Evolutionary conservation across 441 rosid species (phyloP).

Genomic region (Manihot esculenta): DNA sequence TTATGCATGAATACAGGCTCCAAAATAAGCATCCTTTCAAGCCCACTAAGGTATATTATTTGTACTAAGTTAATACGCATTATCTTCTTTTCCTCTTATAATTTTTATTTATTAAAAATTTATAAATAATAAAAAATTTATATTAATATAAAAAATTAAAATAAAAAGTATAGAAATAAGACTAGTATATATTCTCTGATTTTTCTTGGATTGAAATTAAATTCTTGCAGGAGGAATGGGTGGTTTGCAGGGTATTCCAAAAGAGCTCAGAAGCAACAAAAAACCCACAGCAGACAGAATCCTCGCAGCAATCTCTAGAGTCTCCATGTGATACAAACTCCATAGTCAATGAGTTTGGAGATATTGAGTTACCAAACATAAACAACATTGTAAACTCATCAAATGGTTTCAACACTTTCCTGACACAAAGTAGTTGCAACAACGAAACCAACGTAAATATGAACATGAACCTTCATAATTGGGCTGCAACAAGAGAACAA

Average conservation of each 20-base stretch:
- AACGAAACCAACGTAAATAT: conserved; percentile 21
- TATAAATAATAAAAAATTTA: no score
- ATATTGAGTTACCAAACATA: conserved; percentile 57
- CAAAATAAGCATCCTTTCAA: conserved; percentile 53
- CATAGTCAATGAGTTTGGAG: conserved; percentile 64
- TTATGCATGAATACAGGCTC: conserved; percentile 92
- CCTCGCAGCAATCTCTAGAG: conserved; percentile 60
- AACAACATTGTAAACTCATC: conserved; percentile 38
- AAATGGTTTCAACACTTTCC: conserved; percentile 5
- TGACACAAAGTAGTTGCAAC: neutral
- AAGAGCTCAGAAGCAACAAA: conserved; percentile 53
- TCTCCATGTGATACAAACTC: conserved; percentile 73
- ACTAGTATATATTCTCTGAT: no score
- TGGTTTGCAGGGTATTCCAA: conserved; percentile 87
- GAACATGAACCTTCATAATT: conserved; percentile 41
- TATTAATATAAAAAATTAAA: no score
- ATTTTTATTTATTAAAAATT: no score
- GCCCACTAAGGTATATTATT: conserved; percentile 23
- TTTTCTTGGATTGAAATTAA: no score
- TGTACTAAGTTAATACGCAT: no score
- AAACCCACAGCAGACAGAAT: conserved; percentile 53
- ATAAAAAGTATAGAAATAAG: no score
- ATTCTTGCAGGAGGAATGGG: conserved; percentile 87
- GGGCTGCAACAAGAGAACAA: conserved; percentile 22
- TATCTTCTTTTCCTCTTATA: no score